Evolutionary conservation across 1,139 yeast species (phyloP), one percentile per base, ranked within the genome.

Genomic region (Debaryomycetaceae sp.): DNA sequence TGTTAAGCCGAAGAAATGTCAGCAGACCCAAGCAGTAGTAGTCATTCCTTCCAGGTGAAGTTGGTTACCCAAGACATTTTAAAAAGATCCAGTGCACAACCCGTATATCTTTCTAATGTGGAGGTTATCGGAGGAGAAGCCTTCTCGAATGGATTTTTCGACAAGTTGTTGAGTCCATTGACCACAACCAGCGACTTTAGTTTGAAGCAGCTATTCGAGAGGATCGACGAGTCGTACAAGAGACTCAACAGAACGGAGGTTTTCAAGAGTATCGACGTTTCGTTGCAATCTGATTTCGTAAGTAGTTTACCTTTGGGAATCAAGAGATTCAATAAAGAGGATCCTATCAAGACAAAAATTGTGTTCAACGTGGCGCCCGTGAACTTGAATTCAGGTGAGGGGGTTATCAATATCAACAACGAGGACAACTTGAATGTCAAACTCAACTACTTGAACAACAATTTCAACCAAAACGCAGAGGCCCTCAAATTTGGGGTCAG

Each of bases 51-150:
- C 42, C 66, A 54, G 51, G 54, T 60, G n/a, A 57, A 62, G 45
- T 49, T 70, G 39, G 49, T 64, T 37, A 59, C 69, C 22, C 65
- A 69, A 48, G 73, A 69, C 42, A 53, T 70, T 31, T 54, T 72
- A 45, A 53, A 53, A 20, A 56, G 62, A 38, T 65, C 76, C 36
- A 54, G 59, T 2, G 53, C 71, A 2, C 73, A 66, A 48, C 81
- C 82, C 3, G 65, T 79, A 31, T 72, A 66, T 47, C 62, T 79
- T 40, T 66, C 77, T 11, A 56, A 66, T 39, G 69, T 79, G 27
- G 78, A 77, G 45, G 75, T 79, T 36, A 57, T 54, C 42, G 83
- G 83, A 6, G 82, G 80, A 13, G 79, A 75, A 39, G 59, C 66
- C 6, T 76, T 78, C 54, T 66, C 78, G 39, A 61, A 65, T 42